phyloP scores from a whole-genome alignment of 129 eudicot species.

The Centella asiatica region DNA sequence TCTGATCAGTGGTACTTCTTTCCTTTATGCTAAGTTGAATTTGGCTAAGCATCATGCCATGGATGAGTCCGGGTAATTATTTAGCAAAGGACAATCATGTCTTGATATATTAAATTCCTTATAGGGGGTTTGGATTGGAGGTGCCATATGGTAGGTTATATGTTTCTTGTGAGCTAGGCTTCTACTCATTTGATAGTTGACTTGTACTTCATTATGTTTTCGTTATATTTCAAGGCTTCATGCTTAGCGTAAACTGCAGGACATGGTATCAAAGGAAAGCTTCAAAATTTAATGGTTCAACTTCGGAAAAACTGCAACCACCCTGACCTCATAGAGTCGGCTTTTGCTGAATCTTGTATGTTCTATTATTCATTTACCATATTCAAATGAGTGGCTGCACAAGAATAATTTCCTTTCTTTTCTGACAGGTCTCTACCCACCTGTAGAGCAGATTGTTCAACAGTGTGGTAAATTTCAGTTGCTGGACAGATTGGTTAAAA shows the following conservation, averaged over 20 bases:
- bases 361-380: neutral
- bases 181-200: conserved; percentile 6
- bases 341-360: conserved; percentile 84
- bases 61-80: too few relatives aligned
- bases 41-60: too few relatives aligned
- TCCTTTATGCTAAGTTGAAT: too few relatives aligned
- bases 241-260: conserved; percentile 34
- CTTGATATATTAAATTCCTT: too few relatives aligned
- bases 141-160: too few relatives aligned
- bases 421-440: conserved; percentile 75
- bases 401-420: neutral
- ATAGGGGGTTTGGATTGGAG: too few relatives aligned
- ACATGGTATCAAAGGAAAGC: conserved; percentile 51
- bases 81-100: too few relatives aligned
- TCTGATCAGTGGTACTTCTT: too few relatives aligned
- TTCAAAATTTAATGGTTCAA: conserved; percentile 75
- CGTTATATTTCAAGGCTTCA: neutral
- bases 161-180: too few relatives aligned
- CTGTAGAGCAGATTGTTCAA: conserved; percentile 72
- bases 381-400: neutral
- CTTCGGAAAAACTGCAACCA: conserved; percentile 94
- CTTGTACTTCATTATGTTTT: neutral
- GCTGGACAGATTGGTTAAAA: conserved; percentile 56
- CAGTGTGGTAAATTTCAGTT: conserved; percentile 93
- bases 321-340: conserved; percentile 86